These are phyloP conservation scores for Chlorella sp. DNA, from an alignment of 139 green algal species.

Conservation along the genomic window DNA sequence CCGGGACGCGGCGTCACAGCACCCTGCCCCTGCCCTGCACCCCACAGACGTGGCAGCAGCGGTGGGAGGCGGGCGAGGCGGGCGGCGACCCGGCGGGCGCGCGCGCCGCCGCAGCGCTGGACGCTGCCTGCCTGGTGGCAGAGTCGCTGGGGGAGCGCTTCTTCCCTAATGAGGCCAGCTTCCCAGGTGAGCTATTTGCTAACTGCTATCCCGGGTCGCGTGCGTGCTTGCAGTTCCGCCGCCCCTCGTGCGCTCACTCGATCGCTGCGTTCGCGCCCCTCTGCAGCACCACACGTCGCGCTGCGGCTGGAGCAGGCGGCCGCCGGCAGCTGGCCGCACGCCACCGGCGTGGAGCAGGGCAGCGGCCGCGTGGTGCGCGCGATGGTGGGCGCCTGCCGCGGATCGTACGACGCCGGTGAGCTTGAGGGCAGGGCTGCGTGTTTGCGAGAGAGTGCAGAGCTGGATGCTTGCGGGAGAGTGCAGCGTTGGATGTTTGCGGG, in stretches of 20 bases:
- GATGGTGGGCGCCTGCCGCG: neutral
- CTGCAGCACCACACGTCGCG: slow-evolving; percentile 59
- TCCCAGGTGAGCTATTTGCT: too few relatives aligned
- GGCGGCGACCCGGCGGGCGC: neutral
- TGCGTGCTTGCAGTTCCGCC: too few relatives aligned
- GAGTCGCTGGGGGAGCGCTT: slow-evolving; percentile 56
- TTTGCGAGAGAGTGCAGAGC: too few relatives aligned
- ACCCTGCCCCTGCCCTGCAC: too few relatives aligned
- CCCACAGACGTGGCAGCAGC: slow-evolving; percentile 19
- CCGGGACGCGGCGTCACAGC: too few relatives aligned
- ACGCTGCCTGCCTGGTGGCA: slow-evolving; percentile 39
- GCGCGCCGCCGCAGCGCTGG: slow-evolving; percentile 26
- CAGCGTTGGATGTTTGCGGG: too few relatives aligned
- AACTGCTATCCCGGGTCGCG: too few relatives aligned
- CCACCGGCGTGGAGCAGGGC: neutral
- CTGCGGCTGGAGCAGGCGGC: slow-evolving; percentile 76
- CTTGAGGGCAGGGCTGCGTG: neutral
- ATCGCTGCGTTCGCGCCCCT: too few relatives aligned
- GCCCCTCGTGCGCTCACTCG: too few relatives aligned
- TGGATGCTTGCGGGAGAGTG: too few relatives aligned
- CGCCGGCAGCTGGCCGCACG: slow-evolving; percentile 67
- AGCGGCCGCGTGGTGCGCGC: slow-evolving; percentile 17
- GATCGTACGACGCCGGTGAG: neutral
- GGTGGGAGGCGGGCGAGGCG: slow-evolving; percentile 3
- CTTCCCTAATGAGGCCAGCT: slow-evolving; percentile 65